phyloP scores from a whole-genome alignment of 2,329 filamentous ascomycete species.

The Lomentospora prolificans region DNA sequence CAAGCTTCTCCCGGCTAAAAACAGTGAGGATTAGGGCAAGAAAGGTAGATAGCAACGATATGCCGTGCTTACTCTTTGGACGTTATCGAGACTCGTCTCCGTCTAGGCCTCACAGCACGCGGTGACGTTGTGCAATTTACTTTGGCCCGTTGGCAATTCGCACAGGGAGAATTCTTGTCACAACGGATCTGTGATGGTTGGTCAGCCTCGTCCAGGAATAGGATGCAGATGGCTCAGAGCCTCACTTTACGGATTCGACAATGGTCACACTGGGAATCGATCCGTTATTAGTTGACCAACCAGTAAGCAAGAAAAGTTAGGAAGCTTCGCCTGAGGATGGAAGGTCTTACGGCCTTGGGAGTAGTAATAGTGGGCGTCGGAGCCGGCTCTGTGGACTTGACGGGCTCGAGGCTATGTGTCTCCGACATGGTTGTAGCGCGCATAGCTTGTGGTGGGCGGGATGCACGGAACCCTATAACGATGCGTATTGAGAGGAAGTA shows the following conservation, averaged over 20 bases:
- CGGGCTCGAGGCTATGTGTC: neutral
- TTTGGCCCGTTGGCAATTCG: constrained; percentile 25
- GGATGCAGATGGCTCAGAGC: neutral
- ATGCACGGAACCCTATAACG: neutral
- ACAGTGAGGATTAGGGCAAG: neutral
- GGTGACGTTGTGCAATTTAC: constrained; percentile 24
- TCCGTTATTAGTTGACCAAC: neutral
- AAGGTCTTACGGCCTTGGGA: neutral
- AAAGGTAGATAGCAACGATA: neutral
- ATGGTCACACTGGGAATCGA: neutral
- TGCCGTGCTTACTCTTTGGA: constrained; percentile 24
- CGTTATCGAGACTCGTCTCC: constrained; percentile 25
- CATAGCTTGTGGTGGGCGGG: neutral
- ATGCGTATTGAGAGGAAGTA: neutral
- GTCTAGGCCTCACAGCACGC: constrained; percentile 23
- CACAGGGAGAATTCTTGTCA: constrained; percentile 25
- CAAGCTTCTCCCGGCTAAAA: constrained; percentile 26
- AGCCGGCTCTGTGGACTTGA: constrained; percentile 18
- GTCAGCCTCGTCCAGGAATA: neutral
- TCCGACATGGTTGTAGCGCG: neutral
- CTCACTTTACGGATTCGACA: neutral
- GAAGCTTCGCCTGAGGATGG: neutral
- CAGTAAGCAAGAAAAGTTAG: neutral
- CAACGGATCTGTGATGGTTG: constrained; percentile 22
- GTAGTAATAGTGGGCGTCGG: constrained; percentile 16